These are phyloP conservation scores for Hyphopichia burtonii DNA, from an alignment of 1,139 yeast genomes.

Conservation along the genomic window DNA sequence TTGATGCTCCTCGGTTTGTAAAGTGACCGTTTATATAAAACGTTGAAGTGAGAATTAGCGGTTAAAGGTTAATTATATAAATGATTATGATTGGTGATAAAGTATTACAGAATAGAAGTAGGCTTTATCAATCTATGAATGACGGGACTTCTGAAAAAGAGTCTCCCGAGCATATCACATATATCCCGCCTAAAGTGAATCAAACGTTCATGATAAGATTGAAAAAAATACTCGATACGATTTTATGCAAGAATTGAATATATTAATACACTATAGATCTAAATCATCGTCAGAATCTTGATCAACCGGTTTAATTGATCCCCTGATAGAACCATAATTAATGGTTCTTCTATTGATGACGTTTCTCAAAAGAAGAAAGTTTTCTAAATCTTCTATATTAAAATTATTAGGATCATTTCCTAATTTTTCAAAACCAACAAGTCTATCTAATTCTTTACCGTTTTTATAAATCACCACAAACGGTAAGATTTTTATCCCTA, in stretches of 20 bases:
- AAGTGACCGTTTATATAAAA: too few species aligned
- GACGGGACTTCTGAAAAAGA: too few species aligned
- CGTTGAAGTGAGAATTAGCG: too few species aligned
- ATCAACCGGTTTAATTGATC: constrained; percentile 3
- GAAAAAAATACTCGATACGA: too few species aligned
- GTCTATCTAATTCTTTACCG: constrained; percentile 57
- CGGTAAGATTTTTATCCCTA: constrained; percentile 67
- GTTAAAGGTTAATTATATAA: too few species aligned
- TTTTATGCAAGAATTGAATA: too few species aligned
- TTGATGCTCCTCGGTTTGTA: too few species aligned
- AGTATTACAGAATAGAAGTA: constrained; percentile 3
- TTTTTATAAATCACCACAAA: constrained; percentile 61
- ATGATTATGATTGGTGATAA: constrained; percentile 6
- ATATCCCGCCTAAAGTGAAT: too few species aligned
- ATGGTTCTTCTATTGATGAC: constrained; percentile 34
- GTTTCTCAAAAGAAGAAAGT: constrained; percentile 29
- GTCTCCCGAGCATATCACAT: neutral
- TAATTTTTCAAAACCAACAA: constrained; percentile 68
- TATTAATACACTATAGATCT: constrained; percentile 4
- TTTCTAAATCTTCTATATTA: constrained; percentile 45
- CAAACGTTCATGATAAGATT: too few species aligned
- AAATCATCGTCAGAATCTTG: constrained; percentile 19
- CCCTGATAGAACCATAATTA: constrained; percentile 21
- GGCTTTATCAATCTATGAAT: constrained; percentile 1
- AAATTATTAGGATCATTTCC: constrained; percentile 35